Evolutionary conservation across 208 protist species (phyloP), one percentile per base, ranked within the genome.

Genomic region (Porcisia hertigi): DNA sequence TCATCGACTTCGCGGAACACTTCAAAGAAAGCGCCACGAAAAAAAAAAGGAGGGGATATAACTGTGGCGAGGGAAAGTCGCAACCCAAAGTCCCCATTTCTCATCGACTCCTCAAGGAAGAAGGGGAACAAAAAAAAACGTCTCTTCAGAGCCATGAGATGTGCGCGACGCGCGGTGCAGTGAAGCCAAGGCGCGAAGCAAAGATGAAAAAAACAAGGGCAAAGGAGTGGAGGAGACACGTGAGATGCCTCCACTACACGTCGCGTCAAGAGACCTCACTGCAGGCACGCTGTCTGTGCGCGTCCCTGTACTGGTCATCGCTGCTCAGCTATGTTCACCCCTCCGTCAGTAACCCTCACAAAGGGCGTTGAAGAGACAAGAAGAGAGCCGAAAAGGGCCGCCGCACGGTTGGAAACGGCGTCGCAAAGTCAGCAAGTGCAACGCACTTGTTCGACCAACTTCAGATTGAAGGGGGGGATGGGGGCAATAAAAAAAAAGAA

Each of bases 301-400:
- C 23, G 18, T 67, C 41, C 47, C 63, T 43, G 41, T 52, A 49
- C 47, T 11, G 63, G 47, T 8, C 63, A 67, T 43, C 41, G 63
- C 63, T 52, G 41, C 7, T 34, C 63, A 52, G 16, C 20, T 47
- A 36, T n/a, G 41, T 36, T 67, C 36, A 34, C 8, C 8, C 47
- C 63, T 18, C 20, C 11, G 16, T 52, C 63, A n/a, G n/a, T 23
- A 67, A 52, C 63, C 23, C 1, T 67, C 63, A 47, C 63, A 47
- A 49, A 67, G 41, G 63, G 41, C 20, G 39, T 30, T 20, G 36
- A 45, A 49, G 43, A 11, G 41, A 25, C 34, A 30, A 36, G 47
- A 67, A 67, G 41, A 67, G 63, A 16, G 63, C 63, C 41, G 1
- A 67, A 67, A 67, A 49, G 63, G 41, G 36, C 18, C 20, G 41